These are phyloP conservation scores for Telopea speciosissima DNA, from an alignment of 177 flowering plant species.

Conservation along the genomic window DNA sequence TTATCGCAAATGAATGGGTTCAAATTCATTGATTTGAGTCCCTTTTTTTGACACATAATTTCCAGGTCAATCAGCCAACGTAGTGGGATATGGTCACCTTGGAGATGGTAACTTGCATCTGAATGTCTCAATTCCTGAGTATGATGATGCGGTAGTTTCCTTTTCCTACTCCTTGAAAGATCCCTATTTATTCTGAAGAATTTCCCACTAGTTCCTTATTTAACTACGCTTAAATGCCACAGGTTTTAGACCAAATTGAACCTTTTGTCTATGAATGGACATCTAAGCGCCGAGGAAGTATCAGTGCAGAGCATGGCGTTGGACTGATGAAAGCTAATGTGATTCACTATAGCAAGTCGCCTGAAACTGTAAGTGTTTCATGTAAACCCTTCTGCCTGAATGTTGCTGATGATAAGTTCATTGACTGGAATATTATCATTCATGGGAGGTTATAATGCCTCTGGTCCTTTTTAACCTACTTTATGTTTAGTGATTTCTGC, in stretches of 20 bases:
- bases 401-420: neutral
- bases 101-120: slow-evolving; percentile 98
- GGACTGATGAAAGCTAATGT: slow-evolving; percentile 95
- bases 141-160: slow-evolving; percentile 62
- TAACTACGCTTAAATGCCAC: slow-evolving; percentile 11
- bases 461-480: too few species aligned
- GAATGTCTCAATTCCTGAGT: slow-evolving; percentile 65
- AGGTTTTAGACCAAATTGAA: slow-evolving; percentile 79
- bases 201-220: neutral
- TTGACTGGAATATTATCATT: neutral
- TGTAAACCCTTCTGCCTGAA: neutral
- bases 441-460: neutral
- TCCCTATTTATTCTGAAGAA: neutral
- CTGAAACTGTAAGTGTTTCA: slow-evolving; percentile 56
- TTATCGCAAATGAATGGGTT: neutral
- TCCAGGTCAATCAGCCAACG: slow-evolving; percentile 63
- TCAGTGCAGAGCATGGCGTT: slow-evolving; percentile 96
- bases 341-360: slow-evolving; percentile 84
- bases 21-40: neutral
- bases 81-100: slow-evolving; percentile 89
- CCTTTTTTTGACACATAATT: slow-evolving; percentile 1
- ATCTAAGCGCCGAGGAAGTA: slow-evolving; percentile 78
- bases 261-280: slow-evolving; percentile 99
- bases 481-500: neutral
- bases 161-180: slow-evolving; percentile 3